phyloP scores from a whole-genome alignment of 2,329 filamentous ascomycete genomes.

The Fusarium siculi region DNA sequence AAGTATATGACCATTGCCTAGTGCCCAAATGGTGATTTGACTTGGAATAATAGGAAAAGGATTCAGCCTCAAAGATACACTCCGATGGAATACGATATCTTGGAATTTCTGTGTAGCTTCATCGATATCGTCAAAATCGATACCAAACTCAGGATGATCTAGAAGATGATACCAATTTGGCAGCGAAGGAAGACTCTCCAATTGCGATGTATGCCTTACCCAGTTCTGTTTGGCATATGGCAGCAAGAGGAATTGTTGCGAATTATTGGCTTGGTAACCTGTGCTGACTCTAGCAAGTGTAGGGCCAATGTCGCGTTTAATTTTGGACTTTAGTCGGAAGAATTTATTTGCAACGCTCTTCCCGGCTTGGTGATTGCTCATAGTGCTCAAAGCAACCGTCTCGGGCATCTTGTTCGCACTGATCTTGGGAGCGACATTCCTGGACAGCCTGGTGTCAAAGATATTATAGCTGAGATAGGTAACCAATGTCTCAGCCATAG shows the following conservation, averaged over 20 bases:
- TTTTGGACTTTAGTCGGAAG: neutral
- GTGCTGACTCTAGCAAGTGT: neutral
- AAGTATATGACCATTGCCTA: too few species aligned
- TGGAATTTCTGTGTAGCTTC: too few species aligned
- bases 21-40: too few species aligned
- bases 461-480: neutral
- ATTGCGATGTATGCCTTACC: neutral
- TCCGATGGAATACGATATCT: too few species aligned
- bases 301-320: neutral
- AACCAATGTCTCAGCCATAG: neutral
- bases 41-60: too few species aligned
- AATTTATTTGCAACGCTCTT: neutral
- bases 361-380: fast-evolving
- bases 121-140: too few species aligned
- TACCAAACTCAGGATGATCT: too few species aligned
- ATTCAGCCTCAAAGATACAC: too few species aligned
- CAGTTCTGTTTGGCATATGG: neutral
- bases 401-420: neutral
- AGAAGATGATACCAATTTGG: too few species aligned
- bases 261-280: fast-evolving
- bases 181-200: too few species aligned
- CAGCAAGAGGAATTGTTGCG: neutral
- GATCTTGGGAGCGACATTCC: fast-evolving
- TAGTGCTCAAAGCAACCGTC: neutral
- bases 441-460: neutral